These are phyloP conservation scores for Salvia splendens DNA, from an alignment of 257 asterid species.

Conservation along the genomic window DNA sequence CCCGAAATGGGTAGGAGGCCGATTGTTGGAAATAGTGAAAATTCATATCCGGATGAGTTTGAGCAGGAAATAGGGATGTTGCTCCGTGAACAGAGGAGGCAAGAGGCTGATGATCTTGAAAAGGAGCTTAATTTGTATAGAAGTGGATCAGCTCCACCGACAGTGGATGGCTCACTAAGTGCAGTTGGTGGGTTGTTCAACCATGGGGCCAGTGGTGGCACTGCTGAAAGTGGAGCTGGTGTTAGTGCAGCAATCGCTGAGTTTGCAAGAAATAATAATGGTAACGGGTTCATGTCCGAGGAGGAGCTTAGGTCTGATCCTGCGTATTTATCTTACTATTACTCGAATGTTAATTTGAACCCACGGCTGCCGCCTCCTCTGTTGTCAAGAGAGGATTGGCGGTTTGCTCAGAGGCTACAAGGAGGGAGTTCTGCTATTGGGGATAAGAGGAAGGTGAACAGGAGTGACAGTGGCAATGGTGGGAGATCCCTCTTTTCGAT, in stretches of 20 bases:
- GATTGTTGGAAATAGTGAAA: constrained; percentile 66
- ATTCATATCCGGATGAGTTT: constrained; percentile 78
- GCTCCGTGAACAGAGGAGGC: constrained; percentile 77
- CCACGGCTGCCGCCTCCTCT: constrained; percentile 96
- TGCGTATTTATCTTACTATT: constrained; percentile 74
- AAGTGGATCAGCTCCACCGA: constrained; percentile 99
- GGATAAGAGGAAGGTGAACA: constrained; percentile 87
- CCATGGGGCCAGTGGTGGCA: constrained; percentile 39
- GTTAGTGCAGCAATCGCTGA: constrained; percentile 48
- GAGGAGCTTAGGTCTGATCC: constrained; percentile 99
- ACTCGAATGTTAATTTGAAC: constrained; percentile 85
- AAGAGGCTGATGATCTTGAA: constrained; percentile 80
- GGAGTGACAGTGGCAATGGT: constrained; percentile 62
- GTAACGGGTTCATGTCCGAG: constrained; percentile 71
- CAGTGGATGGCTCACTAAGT: constrained; percentile 90
- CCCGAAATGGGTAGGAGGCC: constrained; percentile 82
- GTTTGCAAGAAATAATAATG: constrained; percentile 58
- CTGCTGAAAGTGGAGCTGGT: constrained; percentile 28
- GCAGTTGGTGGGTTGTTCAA: constrained; percentile 90
- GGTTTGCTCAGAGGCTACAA: constrained; percentile 75
- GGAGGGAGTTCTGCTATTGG: constrained; percentile 91
- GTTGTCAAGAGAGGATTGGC: constrained; percentile 89
- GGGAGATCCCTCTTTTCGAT: constrained; percentile 65
- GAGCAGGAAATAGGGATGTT: constrained; percentile 77
- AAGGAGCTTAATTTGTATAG: constrained; percentile 89